phyloP scores from a whole-genome alignment of 2,329 filamentous ascomycete genomes.

The Monilinia aucupariae region DNA sequence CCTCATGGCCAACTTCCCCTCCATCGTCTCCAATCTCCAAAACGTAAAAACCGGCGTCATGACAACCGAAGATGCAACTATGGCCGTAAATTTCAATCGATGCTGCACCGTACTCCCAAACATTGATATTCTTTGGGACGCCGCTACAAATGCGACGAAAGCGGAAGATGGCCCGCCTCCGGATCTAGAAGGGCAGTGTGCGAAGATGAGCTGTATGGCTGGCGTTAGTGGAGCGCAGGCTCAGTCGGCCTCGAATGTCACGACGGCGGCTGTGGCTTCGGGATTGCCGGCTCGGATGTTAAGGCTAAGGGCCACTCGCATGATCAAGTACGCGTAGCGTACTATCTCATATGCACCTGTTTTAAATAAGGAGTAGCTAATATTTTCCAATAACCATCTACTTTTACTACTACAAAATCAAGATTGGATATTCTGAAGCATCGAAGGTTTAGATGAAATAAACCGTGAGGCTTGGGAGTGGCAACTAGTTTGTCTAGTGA shows the following conservation, averaged over 20 bases:
- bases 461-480: too few relatives aligned
- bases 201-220: conserved; percentile 19
- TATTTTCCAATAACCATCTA: too few relatives aligned
- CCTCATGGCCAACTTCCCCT: conserved; percentile 24
- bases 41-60: conserved; percentile 19
- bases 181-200: conserved; percentile 20
- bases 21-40: conserved; percentile 22
- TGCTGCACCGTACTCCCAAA: conserved; percentile 23
- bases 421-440: too few relatives aligned
- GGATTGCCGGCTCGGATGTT: not conserved
- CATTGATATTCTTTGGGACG: conserved; percentile 19
- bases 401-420: too few relatives aligned
- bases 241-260: not conserved
- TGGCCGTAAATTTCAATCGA: conserved; percentile 23
- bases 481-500: too few relatives aligned
- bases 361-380: too few relatives aligned
- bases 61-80: conserved; percentile 21
- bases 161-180: conserved; percentile 12
- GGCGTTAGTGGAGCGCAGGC: conserved; percentile 18
- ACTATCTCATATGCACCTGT: too few relatives aligned
- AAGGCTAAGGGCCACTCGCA: too few relatives aligned
- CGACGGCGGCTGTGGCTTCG: not conserved
- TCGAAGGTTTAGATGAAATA: not conserved
- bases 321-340: too few relatives aligned
- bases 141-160: conserved; percentile 19